Percentiles rank a stretch among this genome's conserved stretches.
These are phyloP conservation scores for Penicillium sp. DNA, from an alignment of 2,329 filamentous ascomycete genomes.

Conservation along the genomic window DNA sequence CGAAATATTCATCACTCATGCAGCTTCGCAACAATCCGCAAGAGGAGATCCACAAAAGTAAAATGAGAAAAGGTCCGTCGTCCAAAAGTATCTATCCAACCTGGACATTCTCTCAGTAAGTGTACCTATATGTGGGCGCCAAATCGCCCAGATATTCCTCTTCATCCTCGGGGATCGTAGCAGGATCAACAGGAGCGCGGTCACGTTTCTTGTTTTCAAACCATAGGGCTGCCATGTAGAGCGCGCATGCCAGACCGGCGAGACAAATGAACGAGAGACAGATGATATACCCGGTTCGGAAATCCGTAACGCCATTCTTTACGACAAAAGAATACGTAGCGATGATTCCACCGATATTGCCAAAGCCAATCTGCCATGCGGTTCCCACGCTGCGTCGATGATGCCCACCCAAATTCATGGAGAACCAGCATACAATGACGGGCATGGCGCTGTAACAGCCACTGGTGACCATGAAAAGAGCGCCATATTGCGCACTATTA, in stretches of 20 bases:
- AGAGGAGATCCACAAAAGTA: neutral
- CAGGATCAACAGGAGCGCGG: conserved; percentile 27
- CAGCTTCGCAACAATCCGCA: neutral
- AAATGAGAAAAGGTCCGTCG: neutral
- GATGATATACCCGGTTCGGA: conserved; percentile 72
- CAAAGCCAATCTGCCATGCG: conserved; percentile 76
- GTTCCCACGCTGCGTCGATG: conserved; percentile 68
- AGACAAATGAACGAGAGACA: conserved; percentile 72
- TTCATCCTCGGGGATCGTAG: conserved; percentile 32
- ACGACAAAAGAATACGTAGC: conserved; percentile 68
- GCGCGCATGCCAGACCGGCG: conserved; percentile 54
- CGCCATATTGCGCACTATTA: conserved; percentile 68
- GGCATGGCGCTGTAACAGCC: conserved; percentile 88
- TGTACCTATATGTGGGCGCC: conserved; percentile 44
- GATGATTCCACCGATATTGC: conserved; percentile 76
- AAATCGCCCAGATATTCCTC: conserved; percentile 42
- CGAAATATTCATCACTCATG: neutral
- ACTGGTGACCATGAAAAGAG: conserved; percentile 77
- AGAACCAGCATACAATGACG: conserved; percentile 79
- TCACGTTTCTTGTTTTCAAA: conserved; percentile 45
- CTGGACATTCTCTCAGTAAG: conserved; percentile 25
- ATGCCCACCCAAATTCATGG: conserved; percentile 75
- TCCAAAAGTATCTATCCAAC: neutral
- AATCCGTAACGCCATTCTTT: conserved; percentile 64
- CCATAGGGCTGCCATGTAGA: conserved; percentile 40